Conservation (phyloP, 108 stramenopile species). For the Cyclotella cryptica region DNA sequence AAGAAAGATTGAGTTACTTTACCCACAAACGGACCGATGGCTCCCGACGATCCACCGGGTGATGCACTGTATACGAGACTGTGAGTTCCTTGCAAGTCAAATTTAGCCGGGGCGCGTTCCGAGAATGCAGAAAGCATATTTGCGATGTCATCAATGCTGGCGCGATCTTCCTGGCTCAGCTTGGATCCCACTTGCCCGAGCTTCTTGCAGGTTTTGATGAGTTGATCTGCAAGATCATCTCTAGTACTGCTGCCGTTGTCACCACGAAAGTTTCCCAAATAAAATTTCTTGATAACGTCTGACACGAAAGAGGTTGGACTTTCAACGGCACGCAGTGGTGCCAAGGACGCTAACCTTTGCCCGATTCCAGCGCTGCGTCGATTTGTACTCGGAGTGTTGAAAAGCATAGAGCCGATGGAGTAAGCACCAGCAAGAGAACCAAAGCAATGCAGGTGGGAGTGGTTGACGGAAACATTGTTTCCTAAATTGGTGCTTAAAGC, state of each 20-base stretch:
- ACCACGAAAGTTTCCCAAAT: not conserved
- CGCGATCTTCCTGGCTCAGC: constrained; percentile 22
- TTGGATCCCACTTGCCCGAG: constrained; percentile 36
- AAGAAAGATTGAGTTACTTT: constrained; percentile 49
- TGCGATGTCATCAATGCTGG: constrained; percentile 35
- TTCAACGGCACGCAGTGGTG: not conserved
- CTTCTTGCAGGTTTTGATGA: constrained; percentile 25
- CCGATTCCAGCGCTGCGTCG: too few species aligned
- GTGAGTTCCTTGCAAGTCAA: constrained; percentile 24
- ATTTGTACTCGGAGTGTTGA: too few species aligned
- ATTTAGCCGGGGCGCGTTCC: constrained; percentile 29
- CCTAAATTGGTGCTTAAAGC: too few species aligned
- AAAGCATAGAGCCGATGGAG: too few species aligned
- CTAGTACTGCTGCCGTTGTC: not conserved
- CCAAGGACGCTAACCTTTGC: not conserved
- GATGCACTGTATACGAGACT: constrained; percentile 41
- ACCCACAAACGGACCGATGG: constrained; percentile 44
- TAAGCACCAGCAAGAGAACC: too few species aligned
- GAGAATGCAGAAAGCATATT: constrained; percentile 19
- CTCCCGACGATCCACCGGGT: constrained; percentile 42
- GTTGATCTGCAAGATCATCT: constrained; percentile 13
- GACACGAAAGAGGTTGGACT: not conserved
- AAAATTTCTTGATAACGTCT: not conserved
- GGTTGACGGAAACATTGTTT: too few species aligned
- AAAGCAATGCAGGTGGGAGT: too few species aligned